phyloP scores from a whole-genome alignment of 768 basidiomycete genomes.

The Boletus sp. region DNA sequence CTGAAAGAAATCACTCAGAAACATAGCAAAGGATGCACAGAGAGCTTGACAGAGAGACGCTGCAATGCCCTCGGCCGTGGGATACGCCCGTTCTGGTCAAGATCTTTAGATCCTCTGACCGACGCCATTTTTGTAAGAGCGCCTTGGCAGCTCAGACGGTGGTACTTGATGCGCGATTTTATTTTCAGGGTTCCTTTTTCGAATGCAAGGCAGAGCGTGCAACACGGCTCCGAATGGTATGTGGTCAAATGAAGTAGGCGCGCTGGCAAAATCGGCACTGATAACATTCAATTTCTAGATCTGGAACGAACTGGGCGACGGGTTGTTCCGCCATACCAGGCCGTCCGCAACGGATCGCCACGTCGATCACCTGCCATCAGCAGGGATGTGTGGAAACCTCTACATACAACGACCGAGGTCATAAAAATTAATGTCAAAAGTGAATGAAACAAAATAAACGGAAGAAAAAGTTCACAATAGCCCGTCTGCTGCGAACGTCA shows the following conservation, averaged over 20 bases:
- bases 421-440: not conserved
- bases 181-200: slow-evolving; percentile 2
- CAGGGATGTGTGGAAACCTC: not conserved
- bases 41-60: too few species aligned
- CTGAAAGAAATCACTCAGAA: not conserved
- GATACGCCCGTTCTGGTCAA: not conserved
- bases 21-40: not conserved
- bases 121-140: not conserved
- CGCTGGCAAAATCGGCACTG: not conserved
- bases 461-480: not conserved
- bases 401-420: not conserved
- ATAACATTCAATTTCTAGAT: slow-evolving; percentile 11
- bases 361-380: not conserved
- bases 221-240: slow-evolving; percentile 8
- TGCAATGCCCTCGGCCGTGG: not conserved
- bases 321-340: not conserved
- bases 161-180: not conserved
- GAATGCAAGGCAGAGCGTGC: not conserved
- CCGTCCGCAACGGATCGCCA: not conserved
- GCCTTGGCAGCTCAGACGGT: not conserved
- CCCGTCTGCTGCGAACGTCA: not conserved
- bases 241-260: slow-evolving; percentile 6
- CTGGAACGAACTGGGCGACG: slow-evolving; percentile 6
- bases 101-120: not conserved
- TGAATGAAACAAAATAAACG: not conserved